Base-by-base conservation (phyloP, 768 basidiomycete genomes). In the Boletus patriciae region DNA sequence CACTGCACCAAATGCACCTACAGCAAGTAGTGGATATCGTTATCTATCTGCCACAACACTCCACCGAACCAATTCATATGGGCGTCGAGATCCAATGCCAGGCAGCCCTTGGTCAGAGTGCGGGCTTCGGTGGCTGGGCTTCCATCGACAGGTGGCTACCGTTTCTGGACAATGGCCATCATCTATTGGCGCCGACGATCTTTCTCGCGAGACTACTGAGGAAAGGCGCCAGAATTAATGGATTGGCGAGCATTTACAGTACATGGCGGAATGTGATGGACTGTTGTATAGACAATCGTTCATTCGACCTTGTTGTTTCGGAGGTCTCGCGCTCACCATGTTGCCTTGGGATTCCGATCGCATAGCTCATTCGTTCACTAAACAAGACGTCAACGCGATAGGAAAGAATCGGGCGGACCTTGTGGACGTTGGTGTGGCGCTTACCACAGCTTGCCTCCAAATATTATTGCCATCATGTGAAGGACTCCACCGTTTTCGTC, bases 351-450 rank as follows among this genome's bases (percentile, higher is more conserved):
- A 37, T 21, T 29, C 40, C 21, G 50, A 60, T 60, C 52, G 19
- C 29, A 50, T 25, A 37, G 19, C 16, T 34, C 33, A 38, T 31
- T 6, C n/a, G 16, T 51, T 55, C 42, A 48, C 41, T 13, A 42
- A 46, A 48, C 23, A 40, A 31, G 4, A 37, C 38, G 13, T 38
- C 58, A 46, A 52, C 7, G n/a, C 29, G 46, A 44, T 41, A 27
- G 44, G 31, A 25, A 7, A 15, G 11, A 10, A 21, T 38, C 31
- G 25, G 54, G n/a, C 9, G 11, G 29, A 47, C 44, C 57, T 50
- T 54, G 38, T 55, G 4, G 7, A 38, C 11, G 21, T 55, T 65
- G 66, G 66, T 46, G 31, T 36, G 54, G 57, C 46, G 57, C 55
- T 50, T 55, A 25, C 46, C 25, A 61, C 57, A 53, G 46, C 46